Base-by-base conservation (phyloP, 192 early-diverging fungal species). In the Gonapodya prolifera region DNA sequence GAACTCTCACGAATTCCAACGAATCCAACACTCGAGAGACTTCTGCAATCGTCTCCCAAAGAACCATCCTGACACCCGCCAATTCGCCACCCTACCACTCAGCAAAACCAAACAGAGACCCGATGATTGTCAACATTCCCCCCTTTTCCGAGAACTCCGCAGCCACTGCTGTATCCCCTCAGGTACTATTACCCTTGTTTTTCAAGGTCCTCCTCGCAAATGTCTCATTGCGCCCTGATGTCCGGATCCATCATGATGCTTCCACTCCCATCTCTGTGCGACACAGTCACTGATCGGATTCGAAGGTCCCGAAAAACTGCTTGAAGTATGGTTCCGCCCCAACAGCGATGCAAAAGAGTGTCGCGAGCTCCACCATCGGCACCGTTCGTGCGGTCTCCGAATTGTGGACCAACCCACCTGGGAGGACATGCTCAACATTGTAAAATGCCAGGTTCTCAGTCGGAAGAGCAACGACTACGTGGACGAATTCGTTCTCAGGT, bases 271-370 rank as follows among this genome's bases (percentile, higher is more conserved):
- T 61, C 45, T 23, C 45, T 61, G 8, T 61, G 8, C 45, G n/a
- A n/a, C n/a, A n/a, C 45, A 61, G 45, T 23, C 45, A 23, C 8
- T 61, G 45, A 8, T 61, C 75, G 88, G 88, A 1, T 99, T 99
- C 83, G 97, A 99, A 83, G 97, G 97, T 35, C 95, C 97, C 79
- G 97, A 99, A 83, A 99, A 99, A 84, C 89, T 99, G 34, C 84
- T 99, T 79, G 97, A 99, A 82, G 90, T 99, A 79, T 99, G 96
- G 97, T 99, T 99, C 84, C 79, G 85, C 32, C 86, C 89, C 75
- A 83, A 84, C 69, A 82, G 85, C 69, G 84, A 82, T 61, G 78
- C 78, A 32, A 18, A 32, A 34, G 75, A 78, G 28, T 73, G 71
- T 29, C 28, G 71, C 18, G 18, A 73, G 28, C 28, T 30, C 71